Evolutionary conservation across 176 grass and related monocot species (phyloP), one percentile per base, ranked within the genome.

Genomic region (Aegilops sharonensis): DNA sequence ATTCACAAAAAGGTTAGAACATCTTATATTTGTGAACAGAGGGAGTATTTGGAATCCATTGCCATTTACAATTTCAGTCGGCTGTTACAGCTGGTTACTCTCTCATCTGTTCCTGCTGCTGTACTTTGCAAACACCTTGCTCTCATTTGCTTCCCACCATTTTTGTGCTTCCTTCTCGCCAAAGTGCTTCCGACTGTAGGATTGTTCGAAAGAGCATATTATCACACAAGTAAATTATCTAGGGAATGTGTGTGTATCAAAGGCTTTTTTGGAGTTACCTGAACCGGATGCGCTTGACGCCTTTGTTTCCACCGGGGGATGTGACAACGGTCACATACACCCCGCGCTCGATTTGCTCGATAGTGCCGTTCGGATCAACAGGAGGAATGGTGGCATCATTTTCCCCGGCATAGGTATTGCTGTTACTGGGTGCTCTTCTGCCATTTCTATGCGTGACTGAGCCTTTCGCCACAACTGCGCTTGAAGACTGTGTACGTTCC

Each of bases 111-210:
- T 93, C 89, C 11, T 83, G 84, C 78, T 80, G 54, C 77, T 83
- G 87, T 99, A 94, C 18, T 90, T 93, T 25, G 59, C 73, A 24
- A 96, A 94, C 24, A 92, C 77, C 62, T 50, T 85, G 84, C 89
- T 68, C 77, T 94, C 86, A 5, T 99, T 92, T 12, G 91, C 88
- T 78, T 92, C 85, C 97, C 97, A 99, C 97, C 97, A 99, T 86
- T 90, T 75, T 64, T 99, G 88, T 12, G 94, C 94, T 72, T 90
- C 90, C 32, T 90, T 47, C 83, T 99, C 90, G 0, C 92, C 91
- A 64, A 94, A 99, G 77, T 96, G 92, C 83, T 94, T 99, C 82
- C 94, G 90, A 48, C 97, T 99, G 92, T 24, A 32, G 30, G 71
- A 87, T 85, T 39, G 5, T 81, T 27, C 9, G 21, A 54, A 75